Base-by-base conservation (phyloP, 2,329 filamentous ascomycete genomes). In the Clathrospora elynae region DNA sequence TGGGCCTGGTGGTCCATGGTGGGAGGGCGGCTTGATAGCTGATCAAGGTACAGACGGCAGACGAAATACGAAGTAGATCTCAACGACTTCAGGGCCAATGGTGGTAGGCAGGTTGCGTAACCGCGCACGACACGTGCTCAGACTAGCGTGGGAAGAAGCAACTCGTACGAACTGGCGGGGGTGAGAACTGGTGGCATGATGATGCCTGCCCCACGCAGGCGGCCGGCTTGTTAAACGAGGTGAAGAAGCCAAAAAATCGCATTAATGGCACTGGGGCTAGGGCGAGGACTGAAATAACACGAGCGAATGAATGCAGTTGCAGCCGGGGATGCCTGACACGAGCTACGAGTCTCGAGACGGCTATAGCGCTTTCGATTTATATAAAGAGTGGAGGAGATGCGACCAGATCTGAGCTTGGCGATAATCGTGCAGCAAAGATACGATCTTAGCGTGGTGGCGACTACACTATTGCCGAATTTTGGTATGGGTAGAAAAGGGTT, bases 1-100 rank as follows among this genome's bases (percentile, higher is more conserved):
- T 63, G 64, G 17, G 66, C 46, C 42, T 63, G 58, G 13, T 62
- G 51, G 7, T 60, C 59, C 65, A 68, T 68, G 24, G 28, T 35
- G 40, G 24, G 12, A 28, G 11, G 23, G n/a, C n/a, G n/a, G n/a
- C n/a, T n/a, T n/a, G n/a, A 31, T 17, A n/a, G 23, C 8, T 28
- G 17, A 22, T 22, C 5, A 35, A 24, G 11, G 35, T 19, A 18
- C 35, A 19, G 32, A 18, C 28, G 33, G 30, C 25, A 36, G 35
- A 16, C 12, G 26, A 43, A 37, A 35, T 19, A 33, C 20, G 24
- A 32, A 6, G 32, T 20, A 20, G 29, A 35, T 18, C 17, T 30
- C 18, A 36, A 49, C 28, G 25, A 31, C 26, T 25, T 43, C 40
- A 49, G 38, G n/a, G 46, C 20, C 20, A 13, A 33, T 22, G 9